Base-by-base conservation (phyloP, 257 asterid species). In the Haberlea rhodopensis region DNA sequence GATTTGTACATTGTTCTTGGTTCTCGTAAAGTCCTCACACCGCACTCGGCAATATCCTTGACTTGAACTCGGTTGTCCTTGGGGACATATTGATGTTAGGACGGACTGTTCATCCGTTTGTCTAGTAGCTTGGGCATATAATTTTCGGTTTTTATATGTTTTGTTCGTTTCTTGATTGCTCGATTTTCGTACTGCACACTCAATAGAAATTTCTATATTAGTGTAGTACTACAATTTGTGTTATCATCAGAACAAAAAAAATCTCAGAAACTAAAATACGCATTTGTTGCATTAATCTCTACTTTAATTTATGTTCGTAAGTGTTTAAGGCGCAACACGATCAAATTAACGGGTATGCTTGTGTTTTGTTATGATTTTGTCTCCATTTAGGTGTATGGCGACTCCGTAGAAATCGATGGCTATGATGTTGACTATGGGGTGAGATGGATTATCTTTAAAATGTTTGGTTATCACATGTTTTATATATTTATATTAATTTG, bases 361-460 rank as follows among this genome's bases (percentile, higher is more conserved):
- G 15, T 18, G 20, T 45, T 74, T 69, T 32, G 6, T 43, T n/a
- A 25, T 75, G 60, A 29, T 62, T 63, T 28, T 13, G 27, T 66
- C 70, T 29, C 26, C 20, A 67, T 69, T 26, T 74, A 88, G 97
- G 96, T 85, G 71, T 90, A 86, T 78, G 96, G 95, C 7, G 97
- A 90, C 74, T 68, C 85, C 7, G 80, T 90, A 45, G 97, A 90
- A 37, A 72, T 90, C 46, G 91, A 86, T 67, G 96, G 94, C 71
- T 90, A 32, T 54, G 96, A 90, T 59, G 84, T 90, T 60, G 97
- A 90, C 52, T 90, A 85, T 54, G 97, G 96, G 96, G 96, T 88
- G 67, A 79, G 88, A 61, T 27, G 32, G 28, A 34, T 59, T 55
- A 9, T 51, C 7, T 26, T 40, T 24, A n/a, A 21, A 20, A 19